Conservation (phyloP, 164 flowering plant species). For the Chimonanthus salicifolius region DNA sequence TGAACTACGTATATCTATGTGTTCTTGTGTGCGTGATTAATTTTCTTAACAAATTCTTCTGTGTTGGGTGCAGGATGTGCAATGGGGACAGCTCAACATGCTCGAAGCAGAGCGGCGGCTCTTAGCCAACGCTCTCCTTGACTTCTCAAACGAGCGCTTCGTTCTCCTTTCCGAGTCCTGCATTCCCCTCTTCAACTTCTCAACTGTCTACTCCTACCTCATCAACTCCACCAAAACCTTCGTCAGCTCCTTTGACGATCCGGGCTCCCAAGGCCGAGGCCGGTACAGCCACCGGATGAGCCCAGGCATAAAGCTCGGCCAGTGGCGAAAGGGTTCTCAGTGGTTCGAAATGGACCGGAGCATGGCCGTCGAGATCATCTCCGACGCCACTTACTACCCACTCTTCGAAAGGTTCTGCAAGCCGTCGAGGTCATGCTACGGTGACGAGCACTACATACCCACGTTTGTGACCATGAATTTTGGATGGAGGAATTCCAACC, state of each 20-base stretch:
- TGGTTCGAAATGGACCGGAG: constrained; percentile 62
- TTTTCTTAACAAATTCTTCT: neutral
- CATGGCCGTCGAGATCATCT: constrained; percentile 41
- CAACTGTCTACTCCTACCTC: constrained; percentile 50
- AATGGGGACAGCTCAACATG: constrained; percentile 66
- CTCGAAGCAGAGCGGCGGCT: constrained; percentile 69
- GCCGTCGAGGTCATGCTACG: constrained; percentile 2
- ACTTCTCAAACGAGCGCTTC: constrained; percentile 58
- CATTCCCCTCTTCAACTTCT: constrained; percentile 73
- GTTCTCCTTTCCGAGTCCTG: constrained; percentile 77
- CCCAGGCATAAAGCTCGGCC: constrained; percentile 28
- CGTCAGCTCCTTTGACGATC: constrained; percentile 42
- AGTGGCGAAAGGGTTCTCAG: constrained; percentile 75
- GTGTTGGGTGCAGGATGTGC: constrained; percentile 38
- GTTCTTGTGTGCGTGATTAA: neutral
- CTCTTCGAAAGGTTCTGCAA: constrained; percentile 23
- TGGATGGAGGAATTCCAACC: constrained; percentile 31
- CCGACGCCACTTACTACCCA: constrained; percentile 39
- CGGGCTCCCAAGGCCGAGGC: constrained; percentile 50
- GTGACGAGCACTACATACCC: constrained; percentile 69
- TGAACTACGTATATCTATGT: too few species aligned
- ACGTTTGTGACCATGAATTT: constrained; percentile 45
- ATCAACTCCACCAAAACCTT: constrained; percentile 35
- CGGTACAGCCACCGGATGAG: constrained; percentile 41
- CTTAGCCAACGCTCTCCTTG: constrained; percentile 67